Percentiles rank a stretch among this genome's conserved stretches.
These are phyloP conservation scores for Termitomyces sp. DNA, from an alignment of 768 basidiomycete species.

Conservation along the genomic window DNA sequence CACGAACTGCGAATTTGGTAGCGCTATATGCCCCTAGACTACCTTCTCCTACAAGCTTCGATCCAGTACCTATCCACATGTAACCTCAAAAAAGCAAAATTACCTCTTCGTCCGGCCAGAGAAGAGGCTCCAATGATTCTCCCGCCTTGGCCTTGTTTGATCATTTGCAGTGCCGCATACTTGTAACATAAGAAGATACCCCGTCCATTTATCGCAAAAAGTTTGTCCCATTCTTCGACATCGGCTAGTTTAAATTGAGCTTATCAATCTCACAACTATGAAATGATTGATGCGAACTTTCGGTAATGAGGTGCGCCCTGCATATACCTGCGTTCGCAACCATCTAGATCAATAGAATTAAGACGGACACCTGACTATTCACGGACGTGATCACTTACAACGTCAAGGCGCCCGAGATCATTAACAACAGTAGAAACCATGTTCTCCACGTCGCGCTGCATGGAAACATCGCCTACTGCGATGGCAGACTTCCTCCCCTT, in stretches of 20 bases:
- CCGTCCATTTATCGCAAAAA: constrained; percentile 23
- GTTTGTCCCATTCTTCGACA: constrained; percentile 21
- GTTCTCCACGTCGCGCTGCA: constrained; percentile 27
- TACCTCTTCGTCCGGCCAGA: constrained; percentile 27
- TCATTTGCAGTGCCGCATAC: background rate
- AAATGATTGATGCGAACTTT: constrained; percentile 12
- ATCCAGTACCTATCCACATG: background rate
- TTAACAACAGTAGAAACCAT: constrained; percentile 19
- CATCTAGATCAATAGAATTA: constrained; percentile 18
- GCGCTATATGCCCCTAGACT: constrained; percentile 23
- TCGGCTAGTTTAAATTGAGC: background rate
- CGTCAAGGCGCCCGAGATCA: background rate
- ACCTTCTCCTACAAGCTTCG: constrained; percentile 2
- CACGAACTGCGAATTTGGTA: constrained; percentile 30
- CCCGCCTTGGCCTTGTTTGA: background rate
- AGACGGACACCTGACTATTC: background rate
- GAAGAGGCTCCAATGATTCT: constrained; percentile 23
- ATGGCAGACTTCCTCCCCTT: constrained; percentile 7
- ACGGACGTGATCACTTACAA: constrained; percentile 2
- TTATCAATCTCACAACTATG: background rate
- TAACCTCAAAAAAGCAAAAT: background rate
- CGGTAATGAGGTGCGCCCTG: constrained; percentile 12
- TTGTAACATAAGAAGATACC: constrained; percentile 11
- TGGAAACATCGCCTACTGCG: constrained; percentile 14
- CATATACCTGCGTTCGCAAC: constrained; percentile 30